Conservation (phyloP, 78 protist genomes). For the Pigoraptor vietnamica region DNA sequence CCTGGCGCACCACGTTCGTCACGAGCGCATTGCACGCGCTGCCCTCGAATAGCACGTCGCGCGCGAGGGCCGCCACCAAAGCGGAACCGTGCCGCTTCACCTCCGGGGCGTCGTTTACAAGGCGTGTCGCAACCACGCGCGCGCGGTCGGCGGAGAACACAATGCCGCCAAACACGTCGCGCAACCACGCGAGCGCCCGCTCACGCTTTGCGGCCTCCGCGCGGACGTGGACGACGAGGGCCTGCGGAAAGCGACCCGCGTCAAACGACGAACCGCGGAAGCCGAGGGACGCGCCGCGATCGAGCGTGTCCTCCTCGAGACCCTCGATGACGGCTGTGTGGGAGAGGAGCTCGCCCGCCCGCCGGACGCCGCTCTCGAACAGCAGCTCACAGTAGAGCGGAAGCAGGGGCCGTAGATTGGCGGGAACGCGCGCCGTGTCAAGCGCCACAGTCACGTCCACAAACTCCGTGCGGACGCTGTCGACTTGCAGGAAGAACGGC, state of each 20-base stretch:
- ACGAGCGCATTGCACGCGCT: neutral
- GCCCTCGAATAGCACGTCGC: neutral
- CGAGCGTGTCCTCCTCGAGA: slow-evolving; percentile 23
- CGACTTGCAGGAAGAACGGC: neutral
- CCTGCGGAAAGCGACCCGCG: neutral
- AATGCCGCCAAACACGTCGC: neutral
- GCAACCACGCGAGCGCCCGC: neutral
- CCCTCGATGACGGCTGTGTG: slow-evolving; percentile 25
- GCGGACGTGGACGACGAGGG: neutral
- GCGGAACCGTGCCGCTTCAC: neutral
- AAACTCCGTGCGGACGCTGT: neutral
- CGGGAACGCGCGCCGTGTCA: slow-evolving; percentile 15
- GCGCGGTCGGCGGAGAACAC: neutral
- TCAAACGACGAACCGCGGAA: neutral
- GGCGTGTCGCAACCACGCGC: neutral
- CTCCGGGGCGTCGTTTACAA: neutral
- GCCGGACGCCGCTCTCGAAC: neutral
- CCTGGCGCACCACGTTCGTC: neutral
- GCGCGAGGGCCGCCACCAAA: neutral
- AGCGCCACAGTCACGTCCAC: neutral
- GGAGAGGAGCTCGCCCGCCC: neutral
- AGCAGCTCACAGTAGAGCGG: slow-evolving; percentile 19
- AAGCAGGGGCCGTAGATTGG: slow-evolving; percentile 20
- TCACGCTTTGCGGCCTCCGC: neutral
- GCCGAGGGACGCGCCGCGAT: neutral